A percentile compares a stretch with the other conserved stretches of the same genome.
phyloP scores from a whole-genome alignment of 208 protist genomes.

The Endotrypanum monterogeii region DNA sequence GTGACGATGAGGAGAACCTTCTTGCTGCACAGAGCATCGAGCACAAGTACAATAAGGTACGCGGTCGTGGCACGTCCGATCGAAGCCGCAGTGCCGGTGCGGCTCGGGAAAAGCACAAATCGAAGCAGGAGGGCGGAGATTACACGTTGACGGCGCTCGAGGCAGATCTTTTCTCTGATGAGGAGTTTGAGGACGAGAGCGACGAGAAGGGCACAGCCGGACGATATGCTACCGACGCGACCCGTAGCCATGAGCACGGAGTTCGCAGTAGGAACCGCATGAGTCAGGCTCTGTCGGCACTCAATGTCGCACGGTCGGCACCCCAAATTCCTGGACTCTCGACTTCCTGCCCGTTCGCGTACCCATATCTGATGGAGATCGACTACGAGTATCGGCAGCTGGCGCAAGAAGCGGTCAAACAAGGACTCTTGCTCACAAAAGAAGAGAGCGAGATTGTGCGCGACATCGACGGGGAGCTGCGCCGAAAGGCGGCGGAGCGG shows the following conservation, averaged over 20 bases:
- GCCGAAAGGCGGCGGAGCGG: constrained; percentile 19
- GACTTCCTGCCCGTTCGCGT: constrained; percentile 32
- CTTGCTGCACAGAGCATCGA: constrained; percentile 18
- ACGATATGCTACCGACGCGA: background rate
- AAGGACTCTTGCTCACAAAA: constrained; percentile 44
- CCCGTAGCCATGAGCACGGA: constrained; percentile 2
- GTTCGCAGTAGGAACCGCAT: constrained; percentile 20
- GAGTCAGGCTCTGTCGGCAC: constrained; percentile 27
- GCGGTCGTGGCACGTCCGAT: background rate
- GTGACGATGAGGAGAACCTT: constrained; percentile 8
- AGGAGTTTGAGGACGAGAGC: constrained; percentile 18
- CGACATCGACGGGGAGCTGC: constrained; percentile 39
- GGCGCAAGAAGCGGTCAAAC: constrained; percentile 36
- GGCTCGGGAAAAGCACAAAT: background rate
- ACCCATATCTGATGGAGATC: constrained; percentile 59
- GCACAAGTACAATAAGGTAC: constrained; percentile 16
- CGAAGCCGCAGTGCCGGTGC: background rate
- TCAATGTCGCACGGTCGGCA: constrained; percentile 5
- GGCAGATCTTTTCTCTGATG: constrained; percentile 24
- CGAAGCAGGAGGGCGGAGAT: constrained; percentile 1
- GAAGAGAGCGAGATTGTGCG: constrained; percentile 57
- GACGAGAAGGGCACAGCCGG: background rate
- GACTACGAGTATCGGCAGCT: constrained; percentile 49
- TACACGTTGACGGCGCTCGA: constrained; percentile 23
- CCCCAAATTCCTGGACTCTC: constrained; percentile 17